A percentile compares a stretch with the other conserved stretches of the same genome.
These are phyloP conservation scores for Abelmoschus esculentus DNA, from an alignment of 345 rosid species.

Conservation along the genomic window DNA sequence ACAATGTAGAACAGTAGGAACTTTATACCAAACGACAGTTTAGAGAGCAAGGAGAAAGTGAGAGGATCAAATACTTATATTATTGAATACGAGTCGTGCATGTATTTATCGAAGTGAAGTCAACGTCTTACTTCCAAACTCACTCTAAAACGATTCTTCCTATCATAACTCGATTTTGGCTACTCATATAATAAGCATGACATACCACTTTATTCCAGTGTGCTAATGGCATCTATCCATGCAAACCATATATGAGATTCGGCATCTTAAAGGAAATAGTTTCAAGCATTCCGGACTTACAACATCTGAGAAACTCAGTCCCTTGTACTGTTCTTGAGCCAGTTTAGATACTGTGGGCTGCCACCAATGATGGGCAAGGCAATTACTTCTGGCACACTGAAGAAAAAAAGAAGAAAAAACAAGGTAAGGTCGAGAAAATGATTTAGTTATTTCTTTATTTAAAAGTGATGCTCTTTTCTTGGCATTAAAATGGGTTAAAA, in stretches of 20 bases:
- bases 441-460: not conserved
- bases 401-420: not conserved
- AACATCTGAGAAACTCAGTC: conserved; percentile 34
- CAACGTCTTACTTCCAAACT: not conserved
- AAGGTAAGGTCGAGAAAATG: not conserved
- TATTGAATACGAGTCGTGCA: not conserved
- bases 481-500: not conserved
- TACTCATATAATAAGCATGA: not conserved
- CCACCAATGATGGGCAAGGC: conserved; percentile 81
- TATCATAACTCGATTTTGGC: not conserved
- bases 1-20: no score
- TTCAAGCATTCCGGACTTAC: not conserved
- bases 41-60: not conserved
- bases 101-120: not conserved
- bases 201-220: conserved; percentile 8
- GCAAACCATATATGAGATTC: no score
- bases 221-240: not conserved
- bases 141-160: not conserved
- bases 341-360: conserved; percentile 58
- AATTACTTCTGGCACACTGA: conserved; percentile 81
- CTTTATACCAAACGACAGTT: not conserved
- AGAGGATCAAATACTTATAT: not conserved
- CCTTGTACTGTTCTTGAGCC: conserved; percentile 84
- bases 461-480: not conserved
- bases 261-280: not conserved